Evolutionary conservation across 2,329 filamentous ascomycete species (phyloP).

Genomic region (Diaporthe vexans): DNA sequence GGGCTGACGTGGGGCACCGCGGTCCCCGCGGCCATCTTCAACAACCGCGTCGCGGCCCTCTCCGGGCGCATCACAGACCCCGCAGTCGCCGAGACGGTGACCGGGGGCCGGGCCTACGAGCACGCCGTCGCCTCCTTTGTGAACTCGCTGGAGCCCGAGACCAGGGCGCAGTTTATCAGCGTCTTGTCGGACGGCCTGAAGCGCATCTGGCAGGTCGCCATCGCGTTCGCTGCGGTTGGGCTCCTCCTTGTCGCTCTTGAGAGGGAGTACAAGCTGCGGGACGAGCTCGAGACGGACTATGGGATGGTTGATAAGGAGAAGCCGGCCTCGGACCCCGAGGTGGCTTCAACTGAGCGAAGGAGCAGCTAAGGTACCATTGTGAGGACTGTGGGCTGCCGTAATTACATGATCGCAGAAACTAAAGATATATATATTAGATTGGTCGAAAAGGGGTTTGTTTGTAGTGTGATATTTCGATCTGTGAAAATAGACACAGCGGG

Average conservation of each 20-base stretch:
- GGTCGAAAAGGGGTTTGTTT: too few relatives aligned
- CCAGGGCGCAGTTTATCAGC: slow-evolving; percentile 44
- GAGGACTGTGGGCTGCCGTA: too few relatives aligned
- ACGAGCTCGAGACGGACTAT: slow-evolving; percentile 49
- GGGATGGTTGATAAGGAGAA: slow-evolving; percentile 44
- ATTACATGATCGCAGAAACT: too few relatives aligned
- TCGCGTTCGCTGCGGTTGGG: slow-evolving; percentile 47
- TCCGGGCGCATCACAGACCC: not conserved
- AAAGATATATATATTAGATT: too few relatives aligned
- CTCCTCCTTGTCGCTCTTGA: slow-evolving; percentile 43
- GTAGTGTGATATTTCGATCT: too few relatives aligned
- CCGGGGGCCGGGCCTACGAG: slow-evolving; percentile 47
- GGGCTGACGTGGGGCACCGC: slow-evolving; percentile 63
- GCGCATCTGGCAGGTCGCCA: slow-evolving; percentile 46
- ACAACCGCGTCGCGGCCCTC: slow-evolving; percentile 44
- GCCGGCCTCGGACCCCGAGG: not conserved
- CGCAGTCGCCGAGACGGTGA: slow-evolving; percentile 17
- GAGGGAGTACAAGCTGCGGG: slow-evolving; percentile 46
- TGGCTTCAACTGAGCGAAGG: not conserved
- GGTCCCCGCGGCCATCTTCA: slow-evolving; percentile 59
- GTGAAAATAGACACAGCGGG: too few relatives aligned
- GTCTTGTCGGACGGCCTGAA: slow-evolving; percentile 42
- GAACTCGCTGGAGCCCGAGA: slow-evolving; percentile 36
- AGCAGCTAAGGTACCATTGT: not conserved
- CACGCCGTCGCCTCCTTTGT: slow-evolving; percentile 46